Percentiles rank a stretch among this genome's conserved stretches.
Evolutionary conservation across 805 yeast genomes (phyloP).

Genomic region (Saccharomycopsis olivae): DNA sequence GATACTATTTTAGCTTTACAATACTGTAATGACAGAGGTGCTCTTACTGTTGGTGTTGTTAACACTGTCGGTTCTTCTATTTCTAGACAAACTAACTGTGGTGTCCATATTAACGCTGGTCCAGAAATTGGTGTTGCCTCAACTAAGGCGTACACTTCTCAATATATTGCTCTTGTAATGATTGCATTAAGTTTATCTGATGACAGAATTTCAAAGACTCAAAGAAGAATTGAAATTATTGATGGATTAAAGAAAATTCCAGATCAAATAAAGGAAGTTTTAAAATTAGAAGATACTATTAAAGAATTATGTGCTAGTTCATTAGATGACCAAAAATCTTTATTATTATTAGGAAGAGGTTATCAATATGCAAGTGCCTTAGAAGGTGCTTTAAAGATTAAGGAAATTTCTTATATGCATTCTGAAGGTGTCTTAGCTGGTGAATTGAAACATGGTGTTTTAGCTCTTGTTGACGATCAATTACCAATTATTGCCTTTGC

Average conservation of each 20-base stretch:
- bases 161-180: constrained; percentile 94
- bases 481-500: constrained; percentile 94
- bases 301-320: constrained; percentile 62
- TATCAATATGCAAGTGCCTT: constrained; percentile 94
- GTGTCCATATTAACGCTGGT: constrained; percentile 98
- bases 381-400: constrained; percentile 97
- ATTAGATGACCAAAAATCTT: constrained; percentile 73
- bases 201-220: constrained; percentile 67
- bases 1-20: constrained; percentile 92
- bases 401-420: constrained; percentile 97
- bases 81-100: constrained; percentile 96
- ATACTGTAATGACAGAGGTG: constrained; percentile 94
- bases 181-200: constrained; percentile 91
- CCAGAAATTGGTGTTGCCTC: constrained; percentile 99
- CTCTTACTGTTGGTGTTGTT: constrained; percentile 94
- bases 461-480: constrained; percentile 90
- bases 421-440: constrained; percentile 99
- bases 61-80: constrained; percentile 95
- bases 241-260: constrained; percentile 80
- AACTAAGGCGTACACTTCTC: constrained; percentile 98
- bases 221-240: constrained; percentile 77
- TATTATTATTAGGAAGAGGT: constrained; percentile 92
- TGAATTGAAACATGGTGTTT: constrained; percentile 95
- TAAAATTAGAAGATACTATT: constrained; percentile 62
- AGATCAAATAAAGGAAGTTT: constrained; percentile 68